Evolutionary conservation across 2,329 filamentous ascomycete species (phyloP).

Genomic region (Talaromyces marneffei): DNA sequence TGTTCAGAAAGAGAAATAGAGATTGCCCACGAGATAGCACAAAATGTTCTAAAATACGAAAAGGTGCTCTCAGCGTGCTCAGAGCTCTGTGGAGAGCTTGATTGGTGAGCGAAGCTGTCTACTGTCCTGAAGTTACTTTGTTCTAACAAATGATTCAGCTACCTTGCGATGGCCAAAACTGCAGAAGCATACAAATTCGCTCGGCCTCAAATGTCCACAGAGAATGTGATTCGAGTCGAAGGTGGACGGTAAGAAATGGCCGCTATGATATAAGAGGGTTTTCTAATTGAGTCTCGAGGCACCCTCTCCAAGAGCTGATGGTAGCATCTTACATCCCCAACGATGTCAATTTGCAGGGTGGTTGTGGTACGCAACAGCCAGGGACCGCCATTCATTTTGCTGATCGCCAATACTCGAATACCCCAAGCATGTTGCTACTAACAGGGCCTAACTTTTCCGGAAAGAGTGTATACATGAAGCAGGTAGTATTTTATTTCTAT

Average conservation of each 20-base stretch:
- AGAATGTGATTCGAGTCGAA: conserved; percentile 67
- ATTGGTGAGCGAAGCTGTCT: conserved; percentile 43
- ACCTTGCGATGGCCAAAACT: conserved; percentile 72
- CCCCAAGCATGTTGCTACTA: conserved; percentile 67
- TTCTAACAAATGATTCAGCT: conserved; percentile 41
- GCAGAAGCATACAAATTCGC: conserved; percentile 68
- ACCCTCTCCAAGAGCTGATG: conserved; percentile 79
- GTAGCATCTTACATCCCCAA: conserved; percentile 80
- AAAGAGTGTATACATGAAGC: conserved; percentile 93
- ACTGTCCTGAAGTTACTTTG: not conserved
- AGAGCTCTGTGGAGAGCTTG: conserved; percentile 77
- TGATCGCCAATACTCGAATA: conserved; percentile 14
- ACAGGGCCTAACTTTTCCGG: conserved; percentile 96
- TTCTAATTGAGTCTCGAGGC: conserved; percentile 39
- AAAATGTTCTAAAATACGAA: conserved; percentile 64
- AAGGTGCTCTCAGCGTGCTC: conserved; percentile 62
- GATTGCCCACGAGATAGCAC: conserved; percentile 71
- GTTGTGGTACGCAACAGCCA: conserved; percentile 45
- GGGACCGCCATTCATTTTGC: not conserved
- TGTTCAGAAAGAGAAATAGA: conserved; percentile 75
- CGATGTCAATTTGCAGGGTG: conserved; percentile 56
- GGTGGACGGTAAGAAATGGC: conserved; percentile 58
- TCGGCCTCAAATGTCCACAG: conserved; percentile 61
- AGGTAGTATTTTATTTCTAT: conserved; percentile 37
- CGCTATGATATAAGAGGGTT: not conserved